Evolutionary conservation across 1,284 basidiomycete genomes (phyloP).

Genomic region (Pseudozyma hubeiensis): DNA sequence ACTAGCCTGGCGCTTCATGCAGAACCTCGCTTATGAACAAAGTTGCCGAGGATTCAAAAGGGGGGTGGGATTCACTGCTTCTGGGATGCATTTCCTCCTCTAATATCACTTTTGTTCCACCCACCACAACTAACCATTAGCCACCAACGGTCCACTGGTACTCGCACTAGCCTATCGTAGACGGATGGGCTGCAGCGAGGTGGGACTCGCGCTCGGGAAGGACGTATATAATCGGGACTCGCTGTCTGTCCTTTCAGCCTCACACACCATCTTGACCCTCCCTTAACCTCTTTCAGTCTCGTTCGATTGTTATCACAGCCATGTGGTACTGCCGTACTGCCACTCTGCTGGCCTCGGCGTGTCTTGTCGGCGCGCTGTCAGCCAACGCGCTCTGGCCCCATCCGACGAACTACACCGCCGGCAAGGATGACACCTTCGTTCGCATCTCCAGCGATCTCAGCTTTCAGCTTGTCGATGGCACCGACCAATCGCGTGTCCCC

Average conservation of each 20-base stretch:
- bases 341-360: constrained; percentile 14
- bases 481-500: constrained; percentile 47
- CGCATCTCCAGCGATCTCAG: constrained; percentile 72
- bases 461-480: constrained; percentile 70
- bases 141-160: too few species aligned
- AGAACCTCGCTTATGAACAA: neutral
- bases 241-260: neutral
- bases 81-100: neutral
- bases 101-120: neutral
- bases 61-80: neutral
- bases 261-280: neutral
- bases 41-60: neutral
- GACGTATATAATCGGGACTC: too few species aligned
- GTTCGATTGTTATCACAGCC: neutral
- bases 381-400: constrained; percentile 49
- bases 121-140: neutral
- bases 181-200: too few species aligned
- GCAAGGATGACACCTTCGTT: constrained; percentile 71
- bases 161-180: too few species aligned
- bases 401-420: constrained; percentile 73
- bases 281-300: neutral
- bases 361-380: constrained; percentile 20
- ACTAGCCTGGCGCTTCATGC: neutral
- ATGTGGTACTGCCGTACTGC: constrained; percentile 23
- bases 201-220: too few species aligned